Base-by-base conservation (phyloP, 208 protist species). In the Leishmania major region DNA sequence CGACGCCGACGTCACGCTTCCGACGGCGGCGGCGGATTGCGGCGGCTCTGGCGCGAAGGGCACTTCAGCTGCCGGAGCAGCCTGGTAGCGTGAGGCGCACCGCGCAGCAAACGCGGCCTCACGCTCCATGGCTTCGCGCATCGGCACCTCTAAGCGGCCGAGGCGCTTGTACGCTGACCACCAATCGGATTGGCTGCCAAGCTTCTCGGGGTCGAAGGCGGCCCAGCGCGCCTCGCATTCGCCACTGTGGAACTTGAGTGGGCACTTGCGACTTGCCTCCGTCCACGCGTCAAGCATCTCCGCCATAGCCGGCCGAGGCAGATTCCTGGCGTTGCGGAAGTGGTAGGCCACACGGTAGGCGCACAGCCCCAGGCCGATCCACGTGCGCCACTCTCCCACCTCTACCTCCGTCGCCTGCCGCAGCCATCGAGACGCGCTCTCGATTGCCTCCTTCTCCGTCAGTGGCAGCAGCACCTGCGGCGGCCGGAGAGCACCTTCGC, bases 271-370 rank as follows among this genome's bases (percentile, higher is more conserved):
- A 71, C 92, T 96, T 13, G 91, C 92, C 79, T 93, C 90, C 25
- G 86, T 80, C 94, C 94, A 97, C n/a, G 94, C 94, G 40, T 96
- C 90, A 8, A 96, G 85, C 87, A 97, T 89, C 84, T 92, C 90
- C 74, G 93, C 90, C 92, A 96, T 92, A 28, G 92, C 91, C n/a
- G 90, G 90, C 35, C 92, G 90, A 43, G 57, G 40, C 79, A 95
- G 80, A 19, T 70, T 79, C 70, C 73, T 78, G 6, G 91, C 88
- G 75, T 95, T 91, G 37, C 89, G 85, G 80, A 97, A 97, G 73
- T 97, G 94, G 73, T 96, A 83, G 1, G 84, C 94, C 2, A 97
- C 43, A 57, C 94, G 92, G 83, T 88, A 96, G 59, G 94, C 90
- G 64, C 86, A 91, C 19, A 97, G 85, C 17, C 94, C 94, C 15